Base-by-base conservation (phyloP, 2,329 filamentous ascomycete genomes). In the Fusarium concolor region DNA sequence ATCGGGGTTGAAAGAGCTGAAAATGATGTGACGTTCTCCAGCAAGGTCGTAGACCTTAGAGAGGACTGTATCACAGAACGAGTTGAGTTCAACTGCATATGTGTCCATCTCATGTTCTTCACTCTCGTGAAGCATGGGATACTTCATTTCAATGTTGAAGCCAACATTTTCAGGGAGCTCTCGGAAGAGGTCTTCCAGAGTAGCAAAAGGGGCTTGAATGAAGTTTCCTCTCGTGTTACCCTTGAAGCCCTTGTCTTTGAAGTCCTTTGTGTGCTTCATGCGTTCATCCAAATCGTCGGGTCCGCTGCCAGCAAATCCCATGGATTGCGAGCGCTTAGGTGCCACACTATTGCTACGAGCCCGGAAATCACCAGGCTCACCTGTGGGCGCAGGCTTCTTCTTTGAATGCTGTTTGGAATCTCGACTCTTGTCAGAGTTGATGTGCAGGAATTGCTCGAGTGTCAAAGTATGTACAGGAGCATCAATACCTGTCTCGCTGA, bases 81-180 rank as follows among this genome's bases (percentile, higher is more conserved):
- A 93, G 80, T 98, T 98, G 71, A 98, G 87, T 80, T 99, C 96
- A 45, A 98, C 92, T 1, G 93, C 94, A 76, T 97, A 97, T 5
- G 92, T 92, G 77, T 97, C 95, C 94, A 98, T 97, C 72, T 97
- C 93, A 70, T 97, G 92, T 77, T 96, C 92, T 78, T 97, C 93
- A 60, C 89, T 93, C 83, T 99, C 96, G 77, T 95, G 91, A 41
- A 99, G 87, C 94, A 98, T 98, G 7, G 96, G 96, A 77, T 99
- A 99, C 81, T 99, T 98, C 87, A 99, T 92, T 82, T 99, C 96
- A 71, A 99, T 97, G 79, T 99, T 98, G 86, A 99, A 99, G 15
- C 96, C 94, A 22, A 97, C 92, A 15, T 88, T 85, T 66, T 91
- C 87, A 0, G 94, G 93, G 1, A 99, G 82, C 75, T 94, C 90